Base-by-base conservation (phyloP, 192 early-diverging fungal species). In the Ambispora gerdemannii region DNA sequence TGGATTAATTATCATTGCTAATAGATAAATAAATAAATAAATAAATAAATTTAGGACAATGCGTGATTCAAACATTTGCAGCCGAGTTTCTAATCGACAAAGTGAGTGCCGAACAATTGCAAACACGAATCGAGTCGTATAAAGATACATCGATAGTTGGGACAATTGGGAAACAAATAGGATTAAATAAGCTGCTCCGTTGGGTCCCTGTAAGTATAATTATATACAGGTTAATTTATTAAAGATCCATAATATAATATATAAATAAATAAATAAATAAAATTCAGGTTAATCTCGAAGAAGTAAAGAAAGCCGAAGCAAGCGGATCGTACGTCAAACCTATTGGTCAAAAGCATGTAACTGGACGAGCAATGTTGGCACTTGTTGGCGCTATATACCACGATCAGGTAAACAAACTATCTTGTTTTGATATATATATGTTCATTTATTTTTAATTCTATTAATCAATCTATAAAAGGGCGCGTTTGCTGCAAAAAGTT, bases 301-400 rank as follows among this genome's bases (percentile, higher is more conserved):
- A 58, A 58, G 13, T 30, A 20, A 13, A 58, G 55, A 58, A 4
- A 20, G 38, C 38, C 0, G 1, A 20, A 30, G 55, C 4, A 13
- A 20, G 1, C 11, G 20, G 55, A 58, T 58, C 24, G 1, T 0
- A 13, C 15, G 38, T 15, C 6, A 43, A 10, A 10, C 55, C 22
- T 13, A 27, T 13, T 20, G 55, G 55, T 1, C 19, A 58, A 24
- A 58, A 13, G 11, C 28, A 11, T 1, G 24, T 24, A 27, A 58
- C 55, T 28, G 55, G 55, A 10, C 1, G 55, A 13, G 55, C 6
- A 24, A 13, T 58, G 10, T 58, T 58, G 55, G 55, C 55, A 27
- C 55, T 58, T 58, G 28, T 58, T 58, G 55, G 55, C 10, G 55
- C 55, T 13, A 58, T 58, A 58, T 58, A 58, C 24, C 55, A 58